Conservation (phyloP, 495 filamentous ascomycete species). For the Tuber brumale region DNA sequence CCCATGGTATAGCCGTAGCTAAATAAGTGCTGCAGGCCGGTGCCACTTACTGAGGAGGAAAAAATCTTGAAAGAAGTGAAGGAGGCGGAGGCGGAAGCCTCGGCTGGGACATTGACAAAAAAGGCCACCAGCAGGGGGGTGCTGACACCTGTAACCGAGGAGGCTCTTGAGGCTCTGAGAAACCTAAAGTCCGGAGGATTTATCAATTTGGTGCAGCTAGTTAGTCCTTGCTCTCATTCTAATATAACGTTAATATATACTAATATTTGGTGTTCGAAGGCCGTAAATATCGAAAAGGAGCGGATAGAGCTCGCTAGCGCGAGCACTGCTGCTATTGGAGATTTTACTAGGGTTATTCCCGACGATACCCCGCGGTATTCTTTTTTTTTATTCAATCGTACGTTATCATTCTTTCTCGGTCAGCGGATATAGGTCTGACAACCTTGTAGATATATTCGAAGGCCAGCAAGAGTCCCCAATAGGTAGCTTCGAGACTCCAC, state of each 20-base stretch:
- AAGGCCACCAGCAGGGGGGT: constrained; percentile 54
- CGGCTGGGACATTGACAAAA: constrained; percentile 59
- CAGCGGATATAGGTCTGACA: constrained; percentile 5
- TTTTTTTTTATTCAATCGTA: constrained; percentile 59
- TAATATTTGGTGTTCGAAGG: constrained; percentile 46
- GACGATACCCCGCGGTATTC: constrained; percentile 77
- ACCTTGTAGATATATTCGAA: constrained; percentile 53
- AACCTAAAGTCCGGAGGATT: constrained; percentile 52
- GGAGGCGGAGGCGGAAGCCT: constrained; percentile 71
- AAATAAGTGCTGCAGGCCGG: constrained; percentile 38
- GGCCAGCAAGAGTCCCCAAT: constrained; percentile 57
- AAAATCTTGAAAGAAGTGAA: constrained; percentile 66
- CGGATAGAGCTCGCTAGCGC: constrained; percentile 64
- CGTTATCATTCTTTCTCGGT: neutral
- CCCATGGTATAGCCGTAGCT: constrained; percentile 25
- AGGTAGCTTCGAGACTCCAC: constrained; percentile 10
- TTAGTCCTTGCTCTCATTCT: constrained; percentile 45
- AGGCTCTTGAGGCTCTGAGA: constrained; percentile 59
- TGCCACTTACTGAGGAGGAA: constrained; percentile 86
- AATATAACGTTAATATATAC: neutral
- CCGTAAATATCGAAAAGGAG: constrained; percentile 70
- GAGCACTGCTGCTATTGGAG: constrained; percentile 45
- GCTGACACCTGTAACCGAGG: constrained; percentile 61
- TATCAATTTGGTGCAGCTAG: constrained; percentile 70
- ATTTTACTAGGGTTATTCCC: constrained; percentile 56